A percentile compares a stretch with the other conserved stretches of the same genome.
Conservation (phyloP, 352 stramenopile species). For the Globisporangium radiosum region DNA sequence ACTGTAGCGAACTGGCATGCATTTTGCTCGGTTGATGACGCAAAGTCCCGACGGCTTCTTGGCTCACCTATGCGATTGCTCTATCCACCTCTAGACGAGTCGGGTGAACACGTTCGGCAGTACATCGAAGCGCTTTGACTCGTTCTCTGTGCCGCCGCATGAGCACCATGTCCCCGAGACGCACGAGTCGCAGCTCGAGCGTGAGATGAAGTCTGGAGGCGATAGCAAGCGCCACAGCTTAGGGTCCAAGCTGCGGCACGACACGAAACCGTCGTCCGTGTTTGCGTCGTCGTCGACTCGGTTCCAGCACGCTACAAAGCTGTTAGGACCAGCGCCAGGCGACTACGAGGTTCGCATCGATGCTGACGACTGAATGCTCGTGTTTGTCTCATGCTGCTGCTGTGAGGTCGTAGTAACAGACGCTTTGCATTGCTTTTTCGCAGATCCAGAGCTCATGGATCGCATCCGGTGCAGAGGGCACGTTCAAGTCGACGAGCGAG, state of each 20-base stretch:
- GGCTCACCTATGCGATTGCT: too few species aligned
- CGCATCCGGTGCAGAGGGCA: conserved; percentile 42
- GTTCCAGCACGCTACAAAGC: conserved; percentile 32
- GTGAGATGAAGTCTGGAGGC: conserved; percentile 36
- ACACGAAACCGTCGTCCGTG: conserved; percentile 43
- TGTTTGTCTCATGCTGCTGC: too few species aligned
- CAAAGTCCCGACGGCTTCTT: too few species aligned
- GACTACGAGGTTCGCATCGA: conserved; percentile 51
- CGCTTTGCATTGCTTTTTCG: background rate
- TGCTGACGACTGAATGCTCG: too few species aligned
- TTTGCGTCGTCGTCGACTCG: conserved; percentile 64
- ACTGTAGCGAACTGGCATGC: background rate
- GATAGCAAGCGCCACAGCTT: conserved; percentile 16
- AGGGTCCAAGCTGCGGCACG: conserved; percentile 15
- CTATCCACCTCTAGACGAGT: conserved; percentile 29
- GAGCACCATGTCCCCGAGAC: conserved; percentile 17
- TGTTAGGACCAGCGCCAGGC: conserved; percentile 37
- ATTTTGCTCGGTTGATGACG: background rate
- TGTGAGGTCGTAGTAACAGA: too few species aligned
- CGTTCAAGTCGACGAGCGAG: conserved; percentile 63
- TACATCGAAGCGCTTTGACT: conserved; percentile 72
- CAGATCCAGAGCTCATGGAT: conserved; percentile 67
- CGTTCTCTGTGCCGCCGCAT: conserved; percentile 18
- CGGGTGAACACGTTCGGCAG: conserved; percentile 63
- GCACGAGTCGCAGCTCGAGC: conserved; percentile 47